These are phyloP conservation scores for Rhypophila decipiens DNA, from an alignment of 495 filamentous ascomycete species.

Conservation along the genomic window DNA sequence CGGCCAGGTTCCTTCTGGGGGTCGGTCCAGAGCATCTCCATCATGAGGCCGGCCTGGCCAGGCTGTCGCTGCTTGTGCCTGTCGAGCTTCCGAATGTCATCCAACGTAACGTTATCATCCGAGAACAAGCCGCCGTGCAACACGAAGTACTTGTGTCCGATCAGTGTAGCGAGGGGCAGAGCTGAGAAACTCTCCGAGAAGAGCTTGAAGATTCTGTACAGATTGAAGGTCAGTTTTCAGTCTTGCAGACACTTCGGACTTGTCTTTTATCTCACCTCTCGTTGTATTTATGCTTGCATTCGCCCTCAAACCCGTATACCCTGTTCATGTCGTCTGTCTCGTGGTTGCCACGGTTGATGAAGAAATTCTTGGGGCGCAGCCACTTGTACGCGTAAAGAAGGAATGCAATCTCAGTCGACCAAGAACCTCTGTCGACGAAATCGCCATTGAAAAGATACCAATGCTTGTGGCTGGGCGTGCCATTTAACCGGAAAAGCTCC, in stretches of 20 bases:
- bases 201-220: constrained; percentile 84
- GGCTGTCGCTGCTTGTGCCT: constrained; percentile 90
- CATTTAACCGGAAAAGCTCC: constrained; percentile 91
- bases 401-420: constrained; percentile 94
- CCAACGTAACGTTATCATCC: constrained; percentile 85
- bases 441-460: constrained; percentile 98
- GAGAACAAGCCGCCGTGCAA: constrained; percentile 97
- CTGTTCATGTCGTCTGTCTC: constrained; percentile 99
- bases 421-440: constrained; percentile 95
- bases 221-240: constrained; percentile 12
- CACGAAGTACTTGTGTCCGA: constrained; percentile 86
- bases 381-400: constrained; percentile 96
- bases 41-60: constrained; percentile 95
- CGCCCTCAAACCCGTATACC: constrained; percentile 96
- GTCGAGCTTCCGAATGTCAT: constrained; percentile 89
- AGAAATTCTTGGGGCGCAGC: constrained; percentile 80
- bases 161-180: constrained; percentile 83
- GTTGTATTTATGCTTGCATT: constrained; percentile 96
- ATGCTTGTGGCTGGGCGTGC: constrained; percentile 74
- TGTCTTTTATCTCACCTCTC: constrained; percentile 48
- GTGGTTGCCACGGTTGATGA: constrained; percentile 97
- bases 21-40: constrained; percentile 99
- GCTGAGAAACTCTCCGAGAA: constrained; percentile 99
- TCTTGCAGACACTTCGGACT: background rate
- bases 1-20: constrained; percentile 80